Evolutionary conservation across 1,284 basidiomycete genomes (phyloP), one percentile per base, ranked within the genome.

Genomic region (Fomitiporia mediterranea): DNA sequence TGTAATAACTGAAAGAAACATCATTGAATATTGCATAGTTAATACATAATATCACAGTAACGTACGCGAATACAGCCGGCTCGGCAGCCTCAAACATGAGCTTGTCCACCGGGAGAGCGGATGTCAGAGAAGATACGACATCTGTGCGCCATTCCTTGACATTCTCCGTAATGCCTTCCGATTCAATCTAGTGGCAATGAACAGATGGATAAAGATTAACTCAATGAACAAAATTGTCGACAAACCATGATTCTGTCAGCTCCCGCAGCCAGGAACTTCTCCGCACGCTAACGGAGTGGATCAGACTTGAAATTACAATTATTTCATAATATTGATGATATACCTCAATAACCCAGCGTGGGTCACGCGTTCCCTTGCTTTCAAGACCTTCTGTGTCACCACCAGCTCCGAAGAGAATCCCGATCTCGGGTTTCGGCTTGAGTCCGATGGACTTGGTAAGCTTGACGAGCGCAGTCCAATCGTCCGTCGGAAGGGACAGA

Each of bases 71-170:
- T 23, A 57, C 61, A 53, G 72, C 69, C 1, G 74, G 74, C 55
- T 76, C 74, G 1, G 75, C 75, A 1, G 73, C 74, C 62, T 76
- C 73, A 61, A 77, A 75, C 75, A 77, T 78, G 58, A 78, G 70
- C 59, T 74, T 74, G 37, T 75, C 71, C 30, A 69, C 67, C 2
- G 74, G 75, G 3, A 78, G 67, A 5, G 68, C 68, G 46, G 69
- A 69, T 28, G 71, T 73, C 30, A 78, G 71, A 5, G 70, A 69
- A 15, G 74, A 74, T 50, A 78, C 75, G 38, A 72, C 72, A 62
- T 77, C 75, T 37, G 72, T 77, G 7, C 73, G 68, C 71, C 71
- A 74, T 21, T 59, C 63, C 40, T 67, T 65, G 25, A 78, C 75
- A 63, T 78, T 78, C 64, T 77, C 76, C 0, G 74, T 78, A 56